Evolutionary conservation across 139 green algal genomes (phyloP), one percentile per base, ranked within the genome.

Genomic region (Spirogloea muscicola): DNA sequence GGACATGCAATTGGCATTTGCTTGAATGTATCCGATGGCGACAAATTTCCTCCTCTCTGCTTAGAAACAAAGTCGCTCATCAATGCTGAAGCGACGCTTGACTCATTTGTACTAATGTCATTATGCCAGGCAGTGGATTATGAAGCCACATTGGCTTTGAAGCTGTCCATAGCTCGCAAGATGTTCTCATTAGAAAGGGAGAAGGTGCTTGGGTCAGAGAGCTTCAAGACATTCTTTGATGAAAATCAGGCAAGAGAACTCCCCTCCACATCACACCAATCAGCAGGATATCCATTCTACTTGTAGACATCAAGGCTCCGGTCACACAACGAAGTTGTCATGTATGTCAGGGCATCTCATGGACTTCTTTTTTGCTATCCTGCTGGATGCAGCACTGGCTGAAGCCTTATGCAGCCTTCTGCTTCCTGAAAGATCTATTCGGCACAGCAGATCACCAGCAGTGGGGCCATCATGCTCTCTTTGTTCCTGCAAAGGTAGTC

Each of bases 341-440:
- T 55, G 21, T 31, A 55, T 55, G 2, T 25, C 49, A 1, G 71
- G 69, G 7, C 62, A 37, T 5, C 85, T 85, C 51, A 25, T 78
- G 59, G 48, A 42, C 6, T 95, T 86, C 65, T 90, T 90, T 37
- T 41, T 66, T 9, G 49, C 59, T 18, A 95, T 59, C 29, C 62
- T 31, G 36, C 58, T 37, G 29, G 71, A 0, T 21, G 36, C 48
- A 43, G 79, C 27, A 69, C n/a, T 98, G 93, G 93, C 84, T 97
- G 63, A 68, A 77, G 43, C 90, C 94, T 1, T 98, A 98, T 68
- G 88, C 91, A 0, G 88, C 86, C 0, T 98, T 97, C 76, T 89
- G 79, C 43, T 88, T 90, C 72, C 84, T 98, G 61, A 73, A 80
- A 3, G 84, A 94, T 51, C 72, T 96, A 1, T 97, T 96, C 82